Evolutionary conservation across 495 filamentous ascomycete genomes (phyloP).

Genomic region (Cercophora samala): DNA sequence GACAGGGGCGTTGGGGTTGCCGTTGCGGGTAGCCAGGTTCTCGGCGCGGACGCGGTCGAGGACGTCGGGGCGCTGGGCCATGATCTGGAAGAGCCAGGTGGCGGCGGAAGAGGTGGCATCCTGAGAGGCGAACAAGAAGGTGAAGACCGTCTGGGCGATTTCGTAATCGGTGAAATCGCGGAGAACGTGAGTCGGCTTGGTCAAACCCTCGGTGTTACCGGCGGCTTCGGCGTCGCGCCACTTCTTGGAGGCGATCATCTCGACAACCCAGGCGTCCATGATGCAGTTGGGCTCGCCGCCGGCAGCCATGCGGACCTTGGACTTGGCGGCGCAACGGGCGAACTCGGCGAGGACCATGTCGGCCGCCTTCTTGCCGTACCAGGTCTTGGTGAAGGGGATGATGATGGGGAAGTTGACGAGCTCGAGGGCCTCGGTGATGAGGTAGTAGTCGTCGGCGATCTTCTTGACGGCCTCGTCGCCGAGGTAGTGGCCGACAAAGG

Average conservation of each 20-base stretch:
- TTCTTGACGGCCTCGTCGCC: constrained; percentile 84
- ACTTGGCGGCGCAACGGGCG: constrained; percentile 85
- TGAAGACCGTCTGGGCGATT: constrained; percentile 92
- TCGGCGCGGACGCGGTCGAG: constrained; percentile 90
- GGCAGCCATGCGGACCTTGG: constrained; percentile 86
- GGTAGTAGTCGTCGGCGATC: constrained; percentile 94
- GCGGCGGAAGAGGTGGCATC: constrained; percentile 90
- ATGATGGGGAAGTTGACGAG: constrained; percentile 99
- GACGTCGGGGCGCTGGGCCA: constrained; percentile 90
- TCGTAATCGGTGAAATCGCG: constrained; percentile 88
- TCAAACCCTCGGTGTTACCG: constrained; percentile 63
- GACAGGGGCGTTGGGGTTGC: constrained; percentile 66
- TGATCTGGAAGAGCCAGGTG: constrained; percentile 93
- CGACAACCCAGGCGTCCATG: constrained; percentile 88
- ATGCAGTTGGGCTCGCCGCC: constrained; percentile 87
- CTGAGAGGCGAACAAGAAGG: constrained; percentile 96
- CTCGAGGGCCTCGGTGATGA: constrained; percentile 92
- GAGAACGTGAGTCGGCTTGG: constrained; percentile 78
- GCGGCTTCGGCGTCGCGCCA: constrained; percentile 69
- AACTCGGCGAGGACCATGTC: constrained; percentile 91
- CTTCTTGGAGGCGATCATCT: constrained; percentile 74
- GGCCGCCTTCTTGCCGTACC: constrained; percentile 95
- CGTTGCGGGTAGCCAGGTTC: constrained; percentile 73
- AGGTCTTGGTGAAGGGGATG: constrained; percentile 90
- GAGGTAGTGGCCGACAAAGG: constrained; percentile 96